These are phyloP conservation scores for Lipomyces sp. DNA, from an alignment of 805 yeast species.

Conservation along the genomic window DNA sequence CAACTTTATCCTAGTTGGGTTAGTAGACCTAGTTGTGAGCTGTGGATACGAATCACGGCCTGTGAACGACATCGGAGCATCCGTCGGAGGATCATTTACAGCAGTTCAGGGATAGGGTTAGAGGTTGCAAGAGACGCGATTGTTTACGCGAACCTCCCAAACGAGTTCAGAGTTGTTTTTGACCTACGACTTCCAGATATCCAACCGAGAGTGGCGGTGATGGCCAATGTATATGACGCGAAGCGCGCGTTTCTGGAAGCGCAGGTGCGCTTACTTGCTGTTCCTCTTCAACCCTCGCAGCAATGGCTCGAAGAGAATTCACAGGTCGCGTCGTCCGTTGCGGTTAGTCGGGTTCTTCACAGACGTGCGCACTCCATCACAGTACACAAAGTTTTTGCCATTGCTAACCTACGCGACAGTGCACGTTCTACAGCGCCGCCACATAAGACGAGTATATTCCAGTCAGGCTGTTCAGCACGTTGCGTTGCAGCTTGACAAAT, in stretches of 20 bases:
- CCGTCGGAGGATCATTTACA: no score
- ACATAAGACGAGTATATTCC: slow-evolving; percentile 10
- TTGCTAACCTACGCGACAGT: slow-evolving; percentile 8
- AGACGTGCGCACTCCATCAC: slow-evolving; percentile 6
- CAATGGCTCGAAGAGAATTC: slow-evolving; percentile 14
- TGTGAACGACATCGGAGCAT: no score
- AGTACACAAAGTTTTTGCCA: no score
- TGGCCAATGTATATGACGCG: slow-evolving; percentile 13
- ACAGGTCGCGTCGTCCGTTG: slow-evolving; percentile 6
- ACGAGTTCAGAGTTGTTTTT: no score
- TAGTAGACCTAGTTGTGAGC: no score
- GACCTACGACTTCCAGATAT: no score
- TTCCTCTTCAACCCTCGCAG: slow-evolving; percentile 17
- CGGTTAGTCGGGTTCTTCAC: slow-evolving; percentile 5
- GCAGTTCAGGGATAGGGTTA: no score
- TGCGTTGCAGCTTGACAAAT: slow-evolving; percentile 20
- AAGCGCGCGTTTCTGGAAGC: slow-evolving; percentile 24
- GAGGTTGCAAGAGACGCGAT: no score
- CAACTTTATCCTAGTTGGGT: no score
- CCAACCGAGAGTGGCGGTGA: background rate
- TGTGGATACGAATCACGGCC: no score
- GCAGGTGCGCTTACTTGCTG: slow-evolving; percentile 19
- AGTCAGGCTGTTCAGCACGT: slow-evolving; percentile 26
- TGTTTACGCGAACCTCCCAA: no score
- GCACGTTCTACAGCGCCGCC: slow-evolving; percentile 14